Evolutionary conservation across 1,139 yeast genomes (phyloP).

Genomic region (Yamadazyma friedrichii): DNA sequence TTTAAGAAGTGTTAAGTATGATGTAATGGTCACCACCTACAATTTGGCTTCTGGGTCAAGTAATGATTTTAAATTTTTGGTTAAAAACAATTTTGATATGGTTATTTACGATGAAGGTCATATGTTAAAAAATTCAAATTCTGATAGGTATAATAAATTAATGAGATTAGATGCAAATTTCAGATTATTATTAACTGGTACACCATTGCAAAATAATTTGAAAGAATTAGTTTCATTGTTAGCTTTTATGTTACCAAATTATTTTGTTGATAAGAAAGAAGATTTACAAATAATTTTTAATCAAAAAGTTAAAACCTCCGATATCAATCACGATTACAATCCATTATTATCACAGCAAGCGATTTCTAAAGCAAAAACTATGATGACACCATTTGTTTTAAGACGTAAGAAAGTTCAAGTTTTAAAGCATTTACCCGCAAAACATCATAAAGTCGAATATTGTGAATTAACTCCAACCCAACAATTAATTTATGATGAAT

Average conservation of each 20-base stretch:
- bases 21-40: slow-evolving; percentile 92
- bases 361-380: slow-evolving; percentile 86
- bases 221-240: slow-evolving; percentile 85
- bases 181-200: slow-evolving; percentile 86
- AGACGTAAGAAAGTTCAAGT: slow-evolving; percentile 93
- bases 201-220: slow-evolving; percentile 92
- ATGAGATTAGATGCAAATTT: slow-evolving; percentile 82
- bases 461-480: slow-evolving; percentile 67
- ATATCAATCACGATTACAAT: slow-evolving; percentile 51
- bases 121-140: slow-evolving; percentile 83
- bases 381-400: slow-evolving; percentile 97
- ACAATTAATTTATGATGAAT: slow-evolving; percentile 55
- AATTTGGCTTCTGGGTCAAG: slow-evolving; percentile 87
- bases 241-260: slow-evolving; percentile 83
- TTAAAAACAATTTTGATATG: slow-evolving; percentile 73
- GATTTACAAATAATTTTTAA: slow-evolving; percentile 80
- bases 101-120: slow-evolving; percentile 98
- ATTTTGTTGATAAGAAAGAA: slow-evolving; percentile 79
- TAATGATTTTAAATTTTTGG: slow-evolving; percentile 76
- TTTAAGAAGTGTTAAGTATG: slow-evolving; percentile 58
- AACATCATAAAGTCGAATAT: slow-evolving; percentile 58
- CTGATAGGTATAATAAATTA: slow-evolving; percentile 82
- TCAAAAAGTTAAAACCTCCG: slow-evolving; percentile 72
- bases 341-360: slow-evolving; percentile 90
- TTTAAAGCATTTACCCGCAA: slow-evolving; percentile 79